Base-by-base conservation (phyloP, 2,329 filamentous ascomycete species). In the Neonectria hederae region DNA sequence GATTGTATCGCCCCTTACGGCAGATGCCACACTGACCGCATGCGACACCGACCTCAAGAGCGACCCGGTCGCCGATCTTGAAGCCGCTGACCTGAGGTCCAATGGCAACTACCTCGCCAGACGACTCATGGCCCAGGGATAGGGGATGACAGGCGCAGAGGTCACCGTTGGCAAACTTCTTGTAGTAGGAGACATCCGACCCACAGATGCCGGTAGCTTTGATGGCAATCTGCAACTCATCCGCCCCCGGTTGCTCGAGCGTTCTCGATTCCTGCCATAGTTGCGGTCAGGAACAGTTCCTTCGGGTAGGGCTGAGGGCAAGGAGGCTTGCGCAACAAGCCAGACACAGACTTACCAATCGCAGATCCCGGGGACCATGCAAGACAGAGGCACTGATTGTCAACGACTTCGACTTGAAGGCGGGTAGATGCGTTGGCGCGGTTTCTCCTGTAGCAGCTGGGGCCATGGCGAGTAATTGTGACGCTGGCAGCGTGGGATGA, bases 141-240 rank as follows among this genome's bases (percentile, higher is more conserved):
- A 92, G 79, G 28, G 90, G 89, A 65, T 86, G 83, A 68, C 87
- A 89, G 51, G 87, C 88, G 70, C 89, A 89, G 54, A 92, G 83
- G 76, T 90, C 89, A 49, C 89, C 89, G 73, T 92, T 92, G 77
- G 88, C 87, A 74, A 90, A 91, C 72, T 90, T 90, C 76, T 87
- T 90, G 81, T 90, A 92, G 77, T 92, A 92, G 57, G 87, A 88
- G 58, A 91, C 86, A 76, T 92, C 89, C 8, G 88, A 91, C 60
- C 89, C 89, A 76, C 89, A 92, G 71, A 92, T 88, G 40, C 89
- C 89, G 24, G 89, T 91, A 7, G 86, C 84, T 71, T 86, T 86
- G 76, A 92, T 83, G 69, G 87, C 83, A 71, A 91, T 84, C 77
- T 91, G 89, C 59, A 92, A 82, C 74, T 91, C 88, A 59, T 83